phyloP scores from a whole-genome alignment of 768 basidiomycete species.

The Neoboletus brunneissimus region DNA sequence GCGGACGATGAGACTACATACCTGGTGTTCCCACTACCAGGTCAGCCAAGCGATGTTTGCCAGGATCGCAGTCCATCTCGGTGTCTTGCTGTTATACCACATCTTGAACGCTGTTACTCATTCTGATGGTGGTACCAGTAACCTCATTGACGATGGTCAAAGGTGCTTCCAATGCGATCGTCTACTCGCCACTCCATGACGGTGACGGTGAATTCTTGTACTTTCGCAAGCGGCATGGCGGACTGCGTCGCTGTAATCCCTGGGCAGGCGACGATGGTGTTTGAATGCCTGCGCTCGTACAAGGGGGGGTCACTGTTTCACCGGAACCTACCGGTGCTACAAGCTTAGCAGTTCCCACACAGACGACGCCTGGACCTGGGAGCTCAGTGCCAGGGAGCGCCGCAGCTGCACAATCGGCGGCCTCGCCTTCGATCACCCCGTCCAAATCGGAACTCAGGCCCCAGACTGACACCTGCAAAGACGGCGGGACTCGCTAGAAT shows the following conservation, averaged over 20 bases:
- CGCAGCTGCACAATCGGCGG: neutral
- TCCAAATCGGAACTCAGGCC: neutral
- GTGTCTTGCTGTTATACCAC: neutral
- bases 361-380: neutral
- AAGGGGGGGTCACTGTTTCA: conserved; percentile 7
- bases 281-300: neutral
- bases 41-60: too few relatives aligned
- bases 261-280: neutral
- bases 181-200: neutral
- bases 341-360: neutral
- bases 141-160: too few relatives aligned
- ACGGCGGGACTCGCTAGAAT: neutral
- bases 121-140: too few relatives aligned
- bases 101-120: neutral
- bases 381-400: conserved; percentile 1
- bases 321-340: neutral
- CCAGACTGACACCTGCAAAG: neutral
- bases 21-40: conserved; percentile 37
- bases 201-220: neutral
- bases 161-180: neutral
- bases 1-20: conserved; percentile 43
- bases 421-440: neutral
- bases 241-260: neutral
- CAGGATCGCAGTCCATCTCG: too few relatives aligned
- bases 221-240: neutral